Base-by-base conservation (phyloP, 306 rosid species). In the Glycine soja region DNA sequence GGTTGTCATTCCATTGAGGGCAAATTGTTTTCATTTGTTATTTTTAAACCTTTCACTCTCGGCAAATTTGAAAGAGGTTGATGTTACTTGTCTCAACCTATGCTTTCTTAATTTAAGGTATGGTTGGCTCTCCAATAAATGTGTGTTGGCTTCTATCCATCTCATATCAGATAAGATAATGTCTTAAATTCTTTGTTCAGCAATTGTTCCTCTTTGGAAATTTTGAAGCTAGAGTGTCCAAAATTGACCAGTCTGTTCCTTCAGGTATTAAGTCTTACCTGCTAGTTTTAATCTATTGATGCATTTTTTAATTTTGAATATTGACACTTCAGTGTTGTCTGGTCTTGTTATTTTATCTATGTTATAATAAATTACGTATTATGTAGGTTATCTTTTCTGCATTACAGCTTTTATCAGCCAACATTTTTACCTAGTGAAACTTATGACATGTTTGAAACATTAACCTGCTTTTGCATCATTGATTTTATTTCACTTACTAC, bases 61-160 rank as follows among this genome's bases (percentile, higher is more conserved):
- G 1, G 53, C 82, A n/a, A 85, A 93, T 84, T 82, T 93, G 86
- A 93, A 89, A 87, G 98, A 91, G 65, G 93, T 91, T 36, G 87
- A 93, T 84, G 78, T 91, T 52, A 87, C 89, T 77, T 93, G 98
- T 88, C 84, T 58, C 82, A 91, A 87, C 80, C 86, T 93, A 52
- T 86, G 92, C 85, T 84, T 88, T 82, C 95, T 93, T 18, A 90
- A 90, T 79, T 87, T 93, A 84, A 93, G 98, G 98, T 91, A 75
- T 79, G 47, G 16, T 71, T 79, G 58, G 59, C 45, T 24, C 76
- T 64, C 19, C 46, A 3, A 13, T 47, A 51, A 72, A 42, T 66
- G 58, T 5, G 2, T 10, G 57, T 38, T 77, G 40, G 46, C 51
- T 76, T 77, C 47, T 61, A 67, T 57, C 64, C 81, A 57, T 40